Percentiles rank a stretch among this genome's conserved stretches.
Conservation (phyloP, 2,329 filamentous ascomycete genomes). For the Pestalotiopsis sp. region DNA sequence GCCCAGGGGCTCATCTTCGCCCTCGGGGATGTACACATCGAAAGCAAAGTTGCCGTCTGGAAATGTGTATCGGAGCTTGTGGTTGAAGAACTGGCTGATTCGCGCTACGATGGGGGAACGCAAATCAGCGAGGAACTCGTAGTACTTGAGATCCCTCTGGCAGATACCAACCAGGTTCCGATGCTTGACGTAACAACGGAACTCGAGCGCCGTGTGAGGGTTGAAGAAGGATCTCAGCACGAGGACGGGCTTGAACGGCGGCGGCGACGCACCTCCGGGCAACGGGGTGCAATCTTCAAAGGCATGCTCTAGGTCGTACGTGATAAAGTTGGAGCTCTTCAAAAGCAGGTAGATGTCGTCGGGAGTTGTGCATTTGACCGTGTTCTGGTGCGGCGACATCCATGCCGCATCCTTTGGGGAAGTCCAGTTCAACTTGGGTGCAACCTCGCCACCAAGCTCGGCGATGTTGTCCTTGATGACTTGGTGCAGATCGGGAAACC, state of each 20-base stretch:
- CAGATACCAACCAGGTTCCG: constrained; percentile 79
- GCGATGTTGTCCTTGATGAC: constrained; percentile 76
- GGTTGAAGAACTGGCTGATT: constrained; percentile 77
- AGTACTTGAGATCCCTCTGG: constrained; percentile 89
- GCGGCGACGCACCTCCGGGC: constrained; percentile 32
- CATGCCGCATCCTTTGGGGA: constrained; percentile 94
- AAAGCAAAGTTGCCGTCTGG: constrained; percentile 85
- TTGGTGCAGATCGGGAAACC: constrained; percentile 74
- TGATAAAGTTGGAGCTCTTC: constrained; percentile 93
- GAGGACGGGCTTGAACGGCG: constrained; percentile 72
- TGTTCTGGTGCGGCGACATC: constrained; percentile 84
- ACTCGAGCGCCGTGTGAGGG: constrained; percentile 89
- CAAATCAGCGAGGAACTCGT: constrained; percentile 73
- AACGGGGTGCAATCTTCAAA: constrained; percentile 72
- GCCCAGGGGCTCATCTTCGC: constrained; percentile 61
- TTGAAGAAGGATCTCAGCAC: constrained; percentile 87
- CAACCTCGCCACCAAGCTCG: constrained; percentile 82
- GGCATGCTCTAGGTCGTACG: constrained; percentile 90
- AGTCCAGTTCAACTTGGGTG: constrained; percentile 97
- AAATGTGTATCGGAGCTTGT: constrained; percentile 75
- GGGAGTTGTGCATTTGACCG: constrained; percentile 83
- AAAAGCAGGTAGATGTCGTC: constrained; percentile 93
- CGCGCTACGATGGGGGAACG: constrained; percentile 66
- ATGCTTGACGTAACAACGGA: constrained; percentile 91
- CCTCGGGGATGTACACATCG: constrained; percentile 86